These are phyloP conservation scores for Lactarius trivialis DNA, from an alignment of 768 basidiomycete genomes.

Conservation along the genomic window DNA sequence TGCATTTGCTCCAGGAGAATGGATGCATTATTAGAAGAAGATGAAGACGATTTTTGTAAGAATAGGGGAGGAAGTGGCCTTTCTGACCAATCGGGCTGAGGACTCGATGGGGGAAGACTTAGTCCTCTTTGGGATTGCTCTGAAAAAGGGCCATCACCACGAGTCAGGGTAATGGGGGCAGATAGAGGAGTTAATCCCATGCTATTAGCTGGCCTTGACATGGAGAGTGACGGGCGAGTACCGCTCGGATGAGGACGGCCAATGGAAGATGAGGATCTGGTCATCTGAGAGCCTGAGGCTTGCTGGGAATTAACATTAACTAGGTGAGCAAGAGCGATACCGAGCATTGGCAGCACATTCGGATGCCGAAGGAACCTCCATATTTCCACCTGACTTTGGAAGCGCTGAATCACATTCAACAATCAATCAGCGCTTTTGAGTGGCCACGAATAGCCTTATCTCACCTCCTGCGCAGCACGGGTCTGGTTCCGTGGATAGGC, in stretches of 20 bases:
- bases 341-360: conserved; percentile 16
- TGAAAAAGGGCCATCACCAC: background rate
- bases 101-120: background rate
- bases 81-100: background rate
- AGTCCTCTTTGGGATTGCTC: background rate
- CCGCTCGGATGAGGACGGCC: background rate
- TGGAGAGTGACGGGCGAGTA: background rate
- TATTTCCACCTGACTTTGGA: conserved; percentile 18
- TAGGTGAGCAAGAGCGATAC: conserved; percentile 2
- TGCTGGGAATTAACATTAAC: background rate
- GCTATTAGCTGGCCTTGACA: background rate
- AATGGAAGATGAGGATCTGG: background rate
- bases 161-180: background rate
- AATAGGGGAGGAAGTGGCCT: background rate
- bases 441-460: background rate
- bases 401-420: conserved; percentile 7
- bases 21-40: background rate
- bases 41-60: background rate
- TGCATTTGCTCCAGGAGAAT: conserved; percentile 8
- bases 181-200: conserved; percentile 1
- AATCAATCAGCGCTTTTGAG: background rate
- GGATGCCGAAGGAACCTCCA: conserved; percentile 20
- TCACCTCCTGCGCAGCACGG: conserved; percentile 14
- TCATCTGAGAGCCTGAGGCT: conserved; percentile 7
- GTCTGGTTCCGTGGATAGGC: conserved; percentile 14